phyloP scores from a whole-genome alignment of 805 yeast genomes.

The Candida fluviatilis region DNA sequence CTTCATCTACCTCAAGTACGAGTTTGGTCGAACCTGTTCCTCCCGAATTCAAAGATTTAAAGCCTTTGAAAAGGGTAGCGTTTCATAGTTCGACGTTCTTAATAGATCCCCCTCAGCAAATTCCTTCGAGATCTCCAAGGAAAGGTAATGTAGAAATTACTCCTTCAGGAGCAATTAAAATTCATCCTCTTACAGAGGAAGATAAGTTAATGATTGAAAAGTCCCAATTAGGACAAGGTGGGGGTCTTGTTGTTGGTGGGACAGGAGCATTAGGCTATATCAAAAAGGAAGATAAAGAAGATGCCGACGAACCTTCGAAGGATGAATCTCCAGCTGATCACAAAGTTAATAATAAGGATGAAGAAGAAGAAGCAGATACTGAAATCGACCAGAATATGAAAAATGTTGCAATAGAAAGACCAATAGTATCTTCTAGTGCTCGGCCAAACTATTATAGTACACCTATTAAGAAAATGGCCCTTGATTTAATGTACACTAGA shows the following conservation, averaged over 20 bases:
- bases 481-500: constrained; percentile 79
- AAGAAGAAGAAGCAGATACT: constrained; percentile 11
- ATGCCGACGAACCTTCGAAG: not conserved
- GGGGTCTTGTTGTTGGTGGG: constrained; percentile 79
- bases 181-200: constrained; percentile 52
- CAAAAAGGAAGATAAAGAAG: constrained; percentile 9
- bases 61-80: constrained; percentile 39
- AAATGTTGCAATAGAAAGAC: constrained; percentile 28
- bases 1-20: constrained; percentile 5
- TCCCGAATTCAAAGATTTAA: constrained; percentile 23
- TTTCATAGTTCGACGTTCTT: constrained; percentile 39
- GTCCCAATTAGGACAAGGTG: constrained; percentile 41
- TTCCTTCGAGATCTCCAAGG: constrained; percentile 81
- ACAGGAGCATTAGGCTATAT: constrained; percentile 58
- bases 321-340: constrained; percentile 4
- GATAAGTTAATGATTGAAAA: constrained; percentile 43
- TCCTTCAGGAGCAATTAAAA: constrained; percentile 49
- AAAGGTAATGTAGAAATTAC: constrained; percentile 66
- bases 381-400: constrained; percentile 22
- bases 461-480: constrained; percentile 43
- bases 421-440: constrained; percentile 21
- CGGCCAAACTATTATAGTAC: constrained; percentile 19
- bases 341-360: constrained; percentile 1
- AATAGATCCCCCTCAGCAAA: constrained; percentile 72
- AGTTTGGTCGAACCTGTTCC: constrained; percentile 6